A percentile compares a stretch with the other conserved stretches of the same genome.
phyloP scores from a whole-genome alignment of 768 basidiomycete genomes.

The Boletus tylopilopsis region DNA sequence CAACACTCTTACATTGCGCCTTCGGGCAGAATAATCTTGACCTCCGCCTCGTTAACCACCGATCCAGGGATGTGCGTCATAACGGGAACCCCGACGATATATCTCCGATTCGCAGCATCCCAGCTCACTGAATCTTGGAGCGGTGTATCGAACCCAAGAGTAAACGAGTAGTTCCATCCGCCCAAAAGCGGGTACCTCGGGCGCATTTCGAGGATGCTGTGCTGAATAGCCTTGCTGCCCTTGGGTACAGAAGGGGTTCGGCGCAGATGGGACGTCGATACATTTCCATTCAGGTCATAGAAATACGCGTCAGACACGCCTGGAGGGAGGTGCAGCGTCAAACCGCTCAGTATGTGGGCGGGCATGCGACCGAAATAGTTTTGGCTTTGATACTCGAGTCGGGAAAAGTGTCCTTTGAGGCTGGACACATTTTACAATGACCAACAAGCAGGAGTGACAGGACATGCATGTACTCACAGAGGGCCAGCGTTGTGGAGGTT shows the following conservation, averaged over 20 bases:
- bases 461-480: constrained; percentile 48
- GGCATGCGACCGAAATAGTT: constrained; percentile 62
- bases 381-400: constrained; percentile 81
- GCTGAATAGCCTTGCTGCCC: constrained; percentile 46
- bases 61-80: constrained; percentile 78
- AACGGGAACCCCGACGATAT: constrained; percentile 80
- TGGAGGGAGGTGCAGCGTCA: constrained; percentile 80
- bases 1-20: constrained; percentile 76
- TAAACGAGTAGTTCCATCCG: constrained; percentile 97
- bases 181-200: constrained; percentile 93
- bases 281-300: constrained; percentile 92
- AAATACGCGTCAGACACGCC: constrained; percentile 82
- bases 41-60: constrained; percentile 73
- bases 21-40: constrained; percentile 85
- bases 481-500: constrained; percentile 88
- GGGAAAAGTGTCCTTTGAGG: constrained; percentile 93
- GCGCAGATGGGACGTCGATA: constrained; percentile 89
- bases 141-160: constrained; percentile 90
- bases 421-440: constrained; percentile 37
- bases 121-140: constrained; percentile 68
- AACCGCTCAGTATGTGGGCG: constrained; percentile 65
- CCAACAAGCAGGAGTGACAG: background rate
- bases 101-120: constrained; percentile 57
- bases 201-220: constrained; percentile 73
- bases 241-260: constrained; percentile 60